These are phyloP conservation scores for Dendrobium nobile DNA, from an alignment of 106 monocot species.

Conservation along the genomic window DNA sequence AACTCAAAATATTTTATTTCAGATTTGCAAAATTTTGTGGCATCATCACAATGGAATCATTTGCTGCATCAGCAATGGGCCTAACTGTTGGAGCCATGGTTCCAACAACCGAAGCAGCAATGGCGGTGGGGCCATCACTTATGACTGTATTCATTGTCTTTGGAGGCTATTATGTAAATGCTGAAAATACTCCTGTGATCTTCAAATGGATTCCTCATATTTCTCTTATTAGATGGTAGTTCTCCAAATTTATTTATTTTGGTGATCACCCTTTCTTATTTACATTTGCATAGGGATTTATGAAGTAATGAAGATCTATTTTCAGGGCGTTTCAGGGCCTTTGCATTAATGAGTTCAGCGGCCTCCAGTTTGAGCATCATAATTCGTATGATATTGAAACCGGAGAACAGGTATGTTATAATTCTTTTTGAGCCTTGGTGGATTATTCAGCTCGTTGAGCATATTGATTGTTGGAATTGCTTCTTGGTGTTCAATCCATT, in stretches of 20 bases:
- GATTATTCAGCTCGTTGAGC: too few species aligned
- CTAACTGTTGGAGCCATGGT: constrained; percentile 95
- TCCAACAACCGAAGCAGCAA: constrained; percentile 94
- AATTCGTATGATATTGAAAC: constrained; percentile 78
- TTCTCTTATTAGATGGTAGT: constrained; percentile 96
- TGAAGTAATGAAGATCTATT: neutral
- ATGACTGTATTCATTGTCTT: constrained; percentile 99
- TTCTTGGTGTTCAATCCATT: too few species aligned
- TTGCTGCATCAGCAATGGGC: constrained; percentile 99
- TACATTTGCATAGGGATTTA: neutral
- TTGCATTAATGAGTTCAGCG: constrained; percentile 89
- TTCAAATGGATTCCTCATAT: constrained; percentile 93
- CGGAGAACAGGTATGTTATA: constrained; percentile 75
- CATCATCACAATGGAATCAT: constrained; percentile 81
- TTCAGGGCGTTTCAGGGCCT: constrained; percentile 97
- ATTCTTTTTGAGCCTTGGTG: too few species aligned
- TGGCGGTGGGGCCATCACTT: constrained; percentile 95
- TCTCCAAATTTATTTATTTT: constrained; percentile 6
- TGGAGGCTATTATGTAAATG: constrained; percentile 96
- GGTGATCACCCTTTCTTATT: neutral
- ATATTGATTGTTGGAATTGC: too few species aligned
- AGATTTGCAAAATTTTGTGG: constrained; percentile 93
- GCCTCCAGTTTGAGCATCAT: constrained; percentile 77
- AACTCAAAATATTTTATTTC: constrained; percentile 7
- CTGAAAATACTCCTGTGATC: constrained; percentile 81